Base-by-base conservation (phyloP, 129 eudicot genomes). In the Artemisia tridentata region DNA sequence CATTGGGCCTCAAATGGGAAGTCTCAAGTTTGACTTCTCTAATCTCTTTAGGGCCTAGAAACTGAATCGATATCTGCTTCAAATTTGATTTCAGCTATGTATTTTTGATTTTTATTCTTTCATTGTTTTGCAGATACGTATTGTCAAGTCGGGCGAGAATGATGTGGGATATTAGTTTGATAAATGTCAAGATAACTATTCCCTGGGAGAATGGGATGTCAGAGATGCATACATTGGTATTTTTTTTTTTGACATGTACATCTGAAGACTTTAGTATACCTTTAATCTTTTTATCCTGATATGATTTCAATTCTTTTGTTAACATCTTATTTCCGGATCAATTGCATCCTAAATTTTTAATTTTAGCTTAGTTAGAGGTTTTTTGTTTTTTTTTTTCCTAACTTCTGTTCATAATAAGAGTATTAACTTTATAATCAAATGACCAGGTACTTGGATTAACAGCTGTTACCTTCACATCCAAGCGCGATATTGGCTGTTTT, bases 141-240 rank as follows among this genome's bases (percentile, higher is more conserved):
- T 70, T 92, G 63, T 83, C 96, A 72, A 72, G 83, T 68, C 86
- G 86, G 50, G 85, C 78, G 83, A 85, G 86, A 78, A 78, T 85
- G 75, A 79, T 67, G 67, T 89, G 86, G 95, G 96, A 86, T 83
- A 74, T 87, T 68, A 75, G 78, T 69, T 71, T 89, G 65, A 52
- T 25, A 62, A 77, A 84, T 79, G 65, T 82, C 53, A 75, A 71
- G 54, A 79, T 89, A n/a, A 49, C 69, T 70, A 65, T 89, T 58
- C 91, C 96, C 4, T 89, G 88, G 86, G 61, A 72, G 73, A 66
- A 65, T 79, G 64, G 75, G 59, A 78, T 81, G 5, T 63, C 75
- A 45, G 82, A 78, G 72, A 29, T 58, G 47, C 85, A 82, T 75
- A 81, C 79, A 70, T 18, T 86, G 88, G 98, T 92, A 92, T 14